Percentiles rank a stretch among this genome's conserved stretches.
These are phyloP conservation scores for Salix koriyanagi DNA, from an alignment of 345 rosid genomes.

Conservation along the genomic window DNA sequence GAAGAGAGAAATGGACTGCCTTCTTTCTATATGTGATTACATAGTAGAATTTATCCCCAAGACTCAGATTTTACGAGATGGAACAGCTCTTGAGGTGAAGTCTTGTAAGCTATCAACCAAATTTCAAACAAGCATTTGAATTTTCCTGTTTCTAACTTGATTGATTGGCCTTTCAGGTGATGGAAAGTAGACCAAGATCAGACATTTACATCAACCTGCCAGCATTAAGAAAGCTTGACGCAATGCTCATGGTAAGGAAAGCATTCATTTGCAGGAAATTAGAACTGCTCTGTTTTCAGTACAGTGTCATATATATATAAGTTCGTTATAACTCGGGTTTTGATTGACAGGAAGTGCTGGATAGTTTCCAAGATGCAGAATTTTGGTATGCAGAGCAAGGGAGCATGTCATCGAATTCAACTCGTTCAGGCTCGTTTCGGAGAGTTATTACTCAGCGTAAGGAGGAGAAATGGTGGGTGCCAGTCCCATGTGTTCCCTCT, in stretches of 20 bases:
- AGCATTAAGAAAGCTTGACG: conserved; percentile 75
- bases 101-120: neutral
- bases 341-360: conserved; percentile 73
- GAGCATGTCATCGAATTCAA: conserved; percentile 62
- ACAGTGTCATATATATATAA: neutral
- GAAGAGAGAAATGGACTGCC: conserved; percentile 91
- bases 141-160: conserved; percentile 5
- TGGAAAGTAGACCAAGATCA: conserved; percentile 65
- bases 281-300: neutral
- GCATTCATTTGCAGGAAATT: neutral
- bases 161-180: conserved; percentile 40
- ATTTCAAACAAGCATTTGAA: neutral
- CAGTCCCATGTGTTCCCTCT: conserved; percentile 74
- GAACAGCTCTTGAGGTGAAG: conserved; percentile 64
- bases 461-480: conserved; percentile 99
- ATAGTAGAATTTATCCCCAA: conserved; percentile 66
- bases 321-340: neutral
- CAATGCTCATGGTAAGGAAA: conserved; percentile 69
- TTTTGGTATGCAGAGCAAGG: conserved; percentile 97
- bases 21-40: conserved; percentile 78
- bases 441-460: conserved; percentile 61
- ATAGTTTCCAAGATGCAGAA: conserved; percentile 65
- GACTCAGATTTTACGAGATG: conserved; percentile 51
- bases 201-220: conserved; percentile 85
- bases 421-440: conserved; percentile 65